Base-by-base conservation (phyloP, 2,329 filamentous ascomycete genomes). In the Paraphoma sp. region DNA sequence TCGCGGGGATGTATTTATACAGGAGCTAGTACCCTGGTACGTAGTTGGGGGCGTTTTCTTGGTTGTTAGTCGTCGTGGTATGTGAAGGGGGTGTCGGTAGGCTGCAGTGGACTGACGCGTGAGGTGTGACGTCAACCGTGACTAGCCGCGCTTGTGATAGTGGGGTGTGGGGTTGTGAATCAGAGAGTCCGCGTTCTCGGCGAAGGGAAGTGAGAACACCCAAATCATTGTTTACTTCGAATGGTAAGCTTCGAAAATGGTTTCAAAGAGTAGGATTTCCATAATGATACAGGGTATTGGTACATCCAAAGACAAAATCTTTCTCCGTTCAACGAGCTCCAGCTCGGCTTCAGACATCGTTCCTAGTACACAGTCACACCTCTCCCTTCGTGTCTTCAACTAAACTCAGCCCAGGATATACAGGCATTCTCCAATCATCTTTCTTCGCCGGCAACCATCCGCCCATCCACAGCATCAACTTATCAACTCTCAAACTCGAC, bases 351-450 rank as follows among this genome's bases (percentile, higher is more conserved):
- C n/a, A n/a, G n/a, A n/a, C n/a, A 2, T 23, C 23, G 2, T 23
- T 23, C 23, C 23, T 23, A 5, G 33, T 10, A 36, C 9, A 3
- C 7, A 10, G 33, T n/a, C 40, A 14, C 31, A n/a, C 7, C 41
- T 16, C 3, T 23, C 33, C 11, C 36, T 53, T 41, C 14, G 45
- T 28, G 8, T 18, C 42, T 7, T 31, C 9, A 10, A 10, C 28
- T 42, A 40, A 10, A 52, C 17, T 29, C 48, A 51, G 29, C 7
- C 17, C 45, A 9, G 51, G 38, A 53, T 80, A 80, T 11, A 74
- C 68, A 1, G 79, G 79, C 3, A 81, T 63, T 12, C 72, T 54
- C 78, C 77, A 80, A 11, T 52, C 60, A 44, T 70, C 69, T 1
- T 76, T 65, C 18, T 70, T 59, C 57, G 77, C 75, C 18, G 68